Percentiles rank a stretch among this genome's conserved stretches.
phyloP scores from a whole-genome alignment of 2,329 filamentous ascomycete genomes.

The Trichoderma semiorbis region DNA sequence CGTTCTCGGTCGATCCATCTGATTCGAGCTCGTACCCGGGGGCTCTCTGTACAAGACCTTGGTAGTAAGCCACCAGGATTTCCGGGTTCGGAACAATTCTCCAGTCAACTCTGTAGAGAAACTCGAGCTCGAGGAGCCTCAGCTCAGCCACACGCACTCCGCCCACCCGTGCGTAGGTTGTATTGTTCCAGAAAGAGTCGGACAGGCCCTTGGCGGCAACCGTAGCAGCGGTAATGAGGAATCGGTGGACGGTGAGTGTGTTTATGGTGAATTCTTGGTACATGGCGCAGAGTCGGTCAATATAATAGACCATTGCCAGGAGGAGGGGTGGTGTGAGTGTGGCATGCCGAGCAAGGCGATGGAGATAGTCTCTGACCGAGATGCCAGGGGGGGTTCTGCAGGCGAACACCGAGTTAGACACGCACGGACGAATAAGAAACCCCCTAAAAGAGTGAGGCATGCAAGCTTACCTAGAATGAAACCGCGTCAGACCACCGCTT shows the following conservation, averaged over 20 bases:
- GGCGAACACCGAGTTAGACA: slow-evolving; percentile 2
- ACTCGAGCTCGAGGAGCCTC: slow-evolving; percentile 88
- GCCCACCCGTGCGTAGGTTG: slow-evolving; percentile 89
- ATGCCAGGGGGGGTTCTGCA: slow-evolving; percentile 70
- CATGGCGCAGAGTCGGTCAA: slow-evolving; percentile 86
- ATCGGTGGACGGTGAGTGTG: slow-evolving; percentile 93
- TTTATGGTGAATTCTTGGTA: slow-evolving; percentile 96
- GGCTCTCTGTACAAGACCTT: slow-evolving; percentile 70
- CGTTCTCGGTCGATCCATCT: slow-evolving; percentile 32
- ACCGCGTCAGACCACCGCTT: slow-evolving; percentile 83
- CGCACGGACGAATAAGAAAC: not conserved
- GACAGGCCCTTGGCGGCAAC: slow-evolving; percentile 95
- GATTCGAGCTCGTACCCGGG: slow-evolving; percentile 53
- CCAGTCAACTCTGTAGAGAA: slow-evolving; percentile 90
- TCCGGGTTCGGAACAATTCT: slow-evolving; percentile 95
- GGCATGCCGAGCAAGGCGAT: slow-evolving; percentile 87
- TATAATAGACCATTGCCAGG: slow-evolving; percentile 99
- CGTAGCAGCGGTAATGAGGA: slow-evolving; percentile 91
- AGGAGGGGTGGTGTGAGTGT: slow-evolving; percentile 89
- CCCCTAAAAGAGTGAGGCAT: not conserved
- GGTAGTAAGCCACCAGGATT: slow-evolving; percentile 89
- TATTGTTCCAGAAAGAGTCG: slow-evolving; percentile 98
- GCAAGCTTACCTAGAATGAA: slow-evolving; percentile 75
- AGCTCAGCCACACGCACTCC: slow-evolving; percentile 88
- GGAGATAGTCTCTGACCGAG: slow-evolving; percentile 89